Conservation (phyloP, 805 yeast genomes). For the Lipomyces chichibuensis region DNA sequence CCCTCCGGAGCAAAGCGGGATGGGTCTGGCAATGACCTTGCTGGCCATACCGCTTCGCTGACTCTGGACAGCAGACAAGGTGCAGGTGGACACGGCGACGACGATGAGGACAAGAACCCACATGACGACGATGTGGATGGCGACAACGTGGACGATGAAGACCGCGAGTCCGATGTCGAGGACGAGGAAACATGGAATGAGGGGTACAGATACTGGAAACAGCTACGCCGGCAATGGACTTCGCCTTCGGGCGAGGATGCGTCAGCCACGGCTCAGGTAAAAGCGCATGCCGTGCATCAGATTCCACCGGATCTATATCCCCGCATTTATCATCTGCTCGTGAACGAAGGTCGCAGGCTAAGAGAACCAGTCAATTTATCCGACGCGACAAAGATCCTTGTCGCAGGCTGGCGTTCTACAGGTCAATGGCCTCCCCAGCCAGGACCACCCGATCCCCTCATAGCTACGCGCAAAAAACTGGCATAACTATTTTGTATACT, state of each 20-base stretch:
- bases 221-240: constrained; percentile 69
- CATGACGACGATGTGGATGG: constrained; percentile 25
- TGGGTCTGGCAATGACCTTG: not conserved
- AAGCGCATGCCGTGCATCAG: constrained; percentile 37
- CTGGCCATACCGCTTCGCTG: not conserved
- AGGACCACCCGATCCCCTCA: constrained; percentile 27
- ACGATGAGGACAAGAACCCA: constrained; percentile 10
- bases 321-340: constrained; percentile 65
- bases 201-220: constrained; percentile 70
- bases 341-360: constrained; percentile 68
- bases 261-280: constrained; percentile 34
- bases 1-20: not conserved
- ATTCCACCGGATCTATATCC: constrained; percentile 44
- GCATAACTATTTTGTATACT: not conserved
- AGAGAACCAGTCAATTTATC: constrained; percentile 71
- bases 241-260: constrained; percentile 30
- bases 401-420: constrained; percentile 82
- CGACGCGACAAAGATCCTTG: constrained; percentile 71
- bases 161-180: constrained; percentile 41
- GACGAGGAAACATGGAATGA: constrained; percentile 50
- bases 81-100: constrained; percentile 4
- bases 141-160: constrained; percentile 34
- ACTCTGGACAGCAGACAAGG: not conserved
- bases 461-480: constrained; percentile 18
- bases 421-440: constrained; percentile 61